Percentiles rank a stretch among this genome's conserved stretches.
Evolutionary conservation across 2,329 filamentous ascomycete genomes (phyloP).

Genomic region (Microcyclosporella mali): DNA sequence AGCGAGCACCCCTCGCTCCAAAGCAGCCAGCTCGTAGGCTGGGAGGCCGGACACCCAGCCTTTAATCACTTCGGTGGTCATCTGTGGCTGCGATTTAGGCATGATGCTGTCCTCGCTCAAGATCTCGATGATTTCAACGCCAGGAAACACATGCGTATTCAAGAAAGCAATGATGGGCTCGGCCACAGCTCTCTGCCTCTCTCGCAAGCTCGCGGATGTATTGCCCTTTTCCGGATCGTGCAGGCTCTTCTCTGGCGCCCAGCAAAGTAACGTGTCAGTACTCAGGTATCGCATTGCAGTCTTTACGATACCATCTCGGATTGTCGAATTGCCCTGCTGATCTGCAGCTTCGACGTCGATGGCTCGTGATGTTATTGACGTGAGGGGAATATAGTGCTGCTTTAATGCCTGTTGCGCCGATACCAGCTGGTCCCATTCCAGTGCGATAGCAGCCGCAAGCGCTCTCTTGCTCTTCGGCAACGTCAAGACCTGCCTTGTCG

Average conservation of each 20-base stretch:
- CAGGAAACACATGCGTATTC: constrained; percentile 71
- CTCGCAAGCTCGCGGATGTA: constrained; percentile 48
- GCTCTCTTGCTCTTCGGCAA: constrained; percentile 70
- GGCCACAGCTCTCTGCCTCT: constrained; percentile 64
- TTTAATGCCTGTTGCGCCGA: constrained; percentile 78
- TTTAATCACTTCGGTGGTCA: constrained; percentile 69
- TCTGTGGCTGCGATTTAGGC: constrained; percentile 64
- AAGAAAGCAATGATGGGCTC: constrained; percentile 67
- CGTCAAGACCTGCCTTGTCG: constrained; percentile 62
- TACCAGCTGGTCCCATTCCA: constrained; percentile 86
- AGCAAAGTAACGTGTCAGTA: constrained; percentile 89
- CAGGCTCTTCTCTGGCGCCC: constrained; percentile 57
- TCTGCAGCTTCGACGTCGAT: constrained; percentile 73
- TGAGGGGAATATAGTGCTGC: constrained; percentile 84
- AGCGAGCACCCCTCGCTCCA: constrained; percentile 77
- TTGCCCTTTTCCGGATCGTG: constrained; percentile 36
- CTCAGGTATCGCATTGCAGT: constrained; percentile 79
- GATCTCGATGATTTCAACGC: constrained; percentile 70
- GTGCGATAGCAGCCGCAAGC: constrained; percentile 75
- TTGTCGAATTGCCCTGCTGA: constrained; percentile 40
- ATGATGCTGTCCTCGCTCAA: constrained; percentile 72
- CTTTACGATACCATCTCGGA: constrained; percentile 58
- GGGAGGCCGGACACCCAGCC: constrained; percentile 69
- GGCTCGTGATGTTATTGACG: constrained; percentile 75
- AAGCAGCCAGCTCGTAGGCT: constrained; percentile 74